Evolutionary conservation across 1,284 basidiomycete species (phyloP).

Genomic region (Ustilago tritici): DNA sequence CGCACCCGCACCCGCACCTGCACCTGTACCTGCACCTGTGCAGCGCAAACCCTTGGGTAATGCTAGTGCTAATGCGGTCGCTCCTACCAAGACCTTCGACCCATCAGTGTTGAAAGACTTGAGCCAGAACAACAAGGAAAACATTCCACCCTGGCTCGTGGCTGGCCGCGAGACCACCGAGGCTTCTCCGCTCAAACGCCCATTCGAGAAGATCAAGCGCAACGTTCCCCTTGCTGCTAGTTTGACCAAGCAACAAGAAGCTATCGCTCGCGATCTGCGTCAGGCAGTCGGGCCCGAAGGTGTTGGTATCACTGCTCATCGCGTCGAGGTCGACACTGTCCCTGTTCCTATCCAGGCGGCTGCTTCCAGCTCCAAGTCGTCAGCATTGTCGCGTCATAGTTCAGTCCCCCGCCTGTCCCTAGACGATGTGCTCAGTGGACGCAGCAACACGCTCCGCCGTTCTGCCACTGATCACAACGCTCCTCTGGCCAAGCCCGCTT

Average conservation of each 20-base stretch:
- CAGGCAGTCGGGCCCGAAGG: slow-evolving; percentile 37
- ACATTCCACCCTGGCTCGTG: slow-evolving; percentile 48
- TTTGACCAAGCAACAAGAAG: slow-evolving; percentile 11
- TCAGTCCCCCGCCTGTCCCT: slow-evolving; percentile 43
- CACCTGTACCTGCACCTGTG: background rate
- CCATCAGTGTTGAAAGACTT: slow-evolving; percentile 28
- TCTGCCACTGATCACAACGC: slow-evolving; percentile 34
- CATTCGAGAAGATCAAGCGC: slow-evolving; percentile 34
- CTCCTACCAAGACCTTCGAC: slow-evolving; percentile 17
- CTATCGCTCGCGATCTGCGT: slow-evolving; percentile 32
- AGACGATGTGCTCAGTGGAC: slow-evolving; percentile 44
- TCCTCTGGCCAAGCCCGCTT: slow-evolving; percentile 9
- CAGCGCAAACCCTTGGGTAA: slow-evolving; percentile 43
- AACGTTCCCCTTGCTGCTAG: slow-evolving; percentile 14
- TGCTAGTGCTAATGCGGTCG: slow-evolving; percentile 19
- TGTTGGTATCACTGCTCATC: slow-evolving; percentile 28
- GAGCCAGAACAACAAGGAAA: slow-evolving; percentile 51
- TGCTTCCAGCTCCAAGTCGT: slow-evolving; percentile 18
- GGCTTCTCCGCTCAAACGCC: slow-evolving; percentile 7
- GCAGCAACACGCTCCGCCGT: slow-evolving; percentile 36
- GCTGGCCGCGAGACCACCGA: slow-evolving; percentile 5
- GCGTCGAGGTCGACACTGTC: slow-evolving; percentile 10
- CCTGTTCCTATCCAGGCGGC: slow-evolving; percentile 5
- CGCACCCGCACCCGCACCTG: background rate
- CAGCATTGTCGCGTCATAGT: slow-evolving; percentile 34